Evolutionary conservation across 768 basidiomycete species (phyloP), one percentile per base, ranked within the genome.

Genomic region (Steccherinum ochraceum): DNA sequence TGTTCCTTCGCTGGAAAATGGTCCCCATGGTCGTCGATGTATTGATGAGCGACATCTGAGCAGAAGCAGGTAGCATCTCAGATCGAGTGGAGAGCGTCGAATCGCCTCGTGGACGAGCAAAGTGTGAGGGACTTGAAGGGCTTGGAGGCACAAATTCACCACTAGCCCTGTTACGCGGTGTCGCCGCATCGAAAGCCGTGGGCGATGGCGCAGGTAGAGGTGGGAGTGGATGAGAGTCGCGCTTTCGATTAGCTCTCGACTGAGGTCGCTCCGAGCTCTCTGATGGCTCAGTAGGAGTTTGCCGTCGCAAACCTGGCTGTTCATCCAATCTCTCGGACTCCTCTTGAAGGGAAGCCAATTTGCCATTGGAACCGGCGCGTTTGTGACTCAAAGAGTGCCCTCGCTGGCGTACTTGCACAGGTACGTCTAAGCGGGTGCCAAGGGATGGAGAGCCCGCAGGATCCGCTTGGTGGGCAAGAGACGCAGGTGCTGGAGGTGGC

Each of bases 1-100:
- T 89, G 41, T 67, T 72, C 50, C 87, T 73, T 52, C 89, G 79
- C 61, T 83, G 82, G 48, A 71, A 78, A 56, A 91, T 85, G 19
- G 83, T 81, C 39, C 89, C 80, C 65, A 80, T 76, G 21, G 62
- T 69, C 12, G 81, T 77, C 1, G 82, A 76, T 3, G 78, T 60
- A 58, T 81, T 86, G 58, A 87, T 83, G 51, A 84, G 62, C 23
- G 58, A 48, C 26, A 50, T 44, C 46, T 66, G 66, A n/a, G 65
- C 66, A n/a, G n/a, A n/a, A 7, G 60, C 52, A 0, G 50, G 39
- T 4, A 35, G 45, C 61, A 58, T 41, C 67, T 75, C 67, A 13
- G 67, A 63, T 19, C 62, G 61, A 13, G 53, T 54, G 1, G 67
- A 66, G 42, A 63, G 23, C 4, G 74, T 76, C 21, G 88, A 80